Conservation (phyloP, 2,329 filamentous ascomycete species). For the Eurotiales sp. region DNA sequence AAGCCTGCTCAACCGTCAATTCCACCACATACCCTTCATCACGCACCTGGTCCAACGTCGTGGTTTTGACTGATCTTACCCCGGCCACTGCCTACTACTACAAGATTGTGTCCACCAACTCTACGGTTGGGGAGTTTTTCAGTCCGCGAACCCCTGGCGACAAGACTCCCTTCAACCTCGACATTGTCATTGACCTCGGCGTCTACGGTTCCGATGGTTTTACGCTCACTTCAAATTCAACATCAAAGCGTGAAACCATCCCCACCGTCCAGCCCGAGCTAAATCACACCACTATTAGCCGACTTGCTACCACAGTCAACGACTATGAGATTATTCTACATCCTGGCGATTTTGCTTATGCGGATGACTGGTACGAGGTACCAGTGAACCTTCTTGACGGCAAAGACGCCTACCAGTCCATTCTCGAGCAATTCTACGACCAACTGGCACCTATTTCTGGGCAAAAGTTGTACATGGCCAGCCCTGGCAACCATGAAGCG, state of each 20-base stretch:
- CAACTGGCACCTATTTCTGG: constrained; percentile 53
- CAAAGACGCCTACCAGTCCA: constrained; percentile 53
- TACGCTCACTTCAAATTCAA: constrained; percentile 42
- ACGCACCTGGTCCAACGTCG: constrained; percentile 52
- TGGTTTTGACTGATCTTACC: constrained; percentile 44
- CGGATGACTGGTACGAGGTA: constrained; percentile 54
- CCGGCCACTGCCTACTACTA: constrained; percentile 60
- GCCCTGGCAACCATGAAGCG: constrained; percentile 59
- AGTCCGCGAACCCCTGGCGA: constrained; percentile 54
- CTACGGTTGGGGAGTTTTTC: constrained; percentile 51
- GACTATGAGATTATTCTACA: constrained; percentile 50
- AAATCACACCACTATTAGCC: constrained; percentile 58
- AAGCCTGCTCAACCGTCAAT: constrained; percentile 42
- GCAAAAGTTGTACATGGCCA: constrained; percentile 55
- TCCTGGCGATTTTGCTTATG: constrained; percentile 51
- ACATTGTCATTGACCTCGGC: constrained; percentile 53
- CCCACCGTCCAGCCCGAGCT: constrained; percentile 49
- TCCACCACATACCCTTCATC: constrained; percentile 53
- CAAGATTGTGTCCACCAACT: constrained; percentile 56
- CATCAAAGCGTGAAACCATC: constrained; percentile 48
- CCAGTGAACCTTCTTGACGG: constrained; percentile 47
- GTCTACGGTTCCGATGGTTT: constrained; percentile 54
- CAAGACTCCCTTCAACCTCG: constrained; percentile 51
- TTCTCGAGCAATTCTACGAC: constrained; percentile 55
- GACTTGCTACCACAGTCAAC: constrained; percentile 50